Conservation (phyloP, 2,329 filamentous ascomycete genomes). For the Exophiala aquamarina region DNA sequence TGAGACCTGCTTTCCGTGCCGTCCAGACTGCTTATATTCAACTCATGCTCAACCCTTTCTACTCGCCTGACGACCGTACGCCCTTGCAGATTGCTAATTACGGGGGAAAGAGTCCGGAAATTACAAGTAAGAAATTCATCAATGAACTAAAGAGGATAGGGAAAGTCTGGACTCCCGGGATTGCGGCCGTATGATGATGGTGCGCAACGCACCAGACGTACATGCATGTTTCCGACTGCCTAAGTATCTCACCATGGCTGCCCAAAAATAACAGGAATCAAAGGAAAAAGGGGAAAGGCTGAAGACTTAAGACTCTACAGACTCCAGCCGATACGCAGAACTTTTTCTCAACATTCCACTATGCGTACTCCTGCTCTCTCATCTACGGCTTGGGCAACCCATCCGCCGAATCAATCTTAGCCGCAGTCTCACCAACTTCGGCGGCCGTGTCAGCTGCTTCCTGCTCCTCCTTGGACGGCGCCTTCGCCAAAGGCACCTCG, state of each 20-base stretch:
- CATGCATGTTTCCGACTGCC: too few species aligned
- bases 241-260: too few species aligned
- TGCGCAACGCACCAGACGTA: too few species aligned
- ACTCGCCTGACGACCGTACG: conserved; percentile 79
- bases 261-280: too few species aligned
- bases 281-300: too few species aligned
- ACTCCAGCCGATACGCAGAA: too few species aligned
- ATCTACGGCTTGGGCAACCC: conserved; percentile 11
- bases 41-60: conserved; percentile 92
- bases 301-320: too few species aligned
- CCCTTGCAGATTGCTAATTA: conserved; percentile 53
- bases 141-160: conserved; percentile 84
- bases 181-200: conserved; percentile 35
- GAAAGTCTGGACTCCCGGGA: conserved; percentile 76
- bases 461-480: conserved; percentile 19
- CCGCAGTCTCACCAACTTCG: conserved; percentile 24
- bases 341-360: too few species aligned
- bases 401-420: conserved; percentile 17
- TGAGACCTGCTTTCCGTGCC: conserved; percentile 86
- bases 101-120: conserved; percentile 58
- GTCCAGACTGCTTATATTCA: conserved; percentile 90
- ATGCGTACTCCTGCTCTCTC: too few species aligned
- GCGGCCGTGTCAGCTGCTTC: conserved; percentile 25
- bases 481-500: conserved; percentile 22
- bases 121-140: conserved; percentile 77